Evolutionary conservation across 208 protist species (phyloP), one percentile per base, ranked within the genome.

Genomic region (Balamuthia mandrillaris): DNA sequence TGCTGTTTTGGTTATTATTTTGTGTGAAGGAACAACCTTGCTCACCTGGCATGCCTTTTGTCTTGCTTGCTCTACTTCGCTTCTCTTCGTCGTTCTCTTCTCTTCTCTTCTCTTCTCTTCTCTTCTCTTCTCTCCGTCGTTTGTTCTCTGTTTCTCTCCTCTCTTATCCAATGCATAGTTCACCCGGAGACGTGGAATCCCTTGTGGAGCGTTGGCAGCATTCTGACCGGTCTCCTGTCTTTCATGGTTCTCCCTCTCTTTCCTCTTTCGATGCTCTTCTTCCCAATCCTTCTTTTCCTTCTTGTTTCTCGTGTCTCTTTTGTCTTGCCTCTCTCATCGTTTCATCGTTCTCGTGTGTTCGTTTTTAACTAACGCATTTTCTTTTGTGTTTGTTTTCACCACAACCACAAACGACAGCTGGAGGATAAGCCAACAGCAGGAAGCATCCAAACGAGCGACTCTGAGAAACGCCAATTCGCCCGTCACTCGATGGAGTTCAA

Each of bases 141-240:
- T n/a, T n/a, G 21, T 56, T 56, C n/a, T 56, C 49, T n/a, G 18
- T 56, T 56, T 56, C n/a, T 56, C n/a, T 56, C n/a, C n/a, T 56
- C n/a, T 56, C 49, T 56, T 27, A 56, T 27, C 18, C 49, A 56
- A 56, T n/a, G 49, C 49, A 56, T 27, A 83, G 75, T 83, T 72
- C 91, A 93, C 27, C 86, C 89, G 1, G 91, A 93, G 75, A 77
- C 61, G 0, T 93, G 91, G 91, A 81, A 91, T 33, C 87, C 86
- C 12, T n/a, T 75, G 47, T 91, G 89, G 89, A 84, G 27, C 37
- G 82, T 90, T 18, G 37, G 49, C 14, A 79, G 86, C 75, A 86
- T 90, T 31, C 51, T 90, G 3, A 85, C 58, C 21, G 88, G 86
- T 27, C 39, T 85, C 21, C 79, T 85, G 29, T 85, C 79, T 6